Base-by-base conservation (phyloP, 2,329 filamentous ascomycete species). In the Sarocladium strictum region DNA sequence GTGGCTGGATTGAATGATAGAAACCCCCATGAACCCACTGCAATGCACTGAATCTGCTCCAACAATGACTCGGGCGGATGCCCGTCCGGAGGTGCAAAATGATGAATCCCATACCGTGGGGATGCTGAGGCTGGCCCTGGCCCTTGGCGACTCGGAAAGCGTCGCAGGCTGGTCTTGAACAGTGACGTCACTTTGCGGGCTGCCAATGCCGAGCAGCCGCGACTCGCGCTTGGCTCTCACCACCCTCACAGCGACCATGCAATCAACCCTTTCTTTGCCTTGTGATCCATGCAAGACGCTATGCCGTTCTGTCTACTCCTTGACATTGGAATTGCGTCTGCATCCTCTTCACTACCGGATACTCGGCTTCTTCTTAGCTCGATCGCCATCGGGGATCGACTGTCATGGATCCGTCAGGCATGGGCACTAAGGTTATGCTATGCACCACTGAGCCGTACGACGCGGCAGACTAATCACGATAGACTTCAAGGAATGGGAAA, bases 301-400 rank as follows among this genome's bases (percentile, higher is more conserved):
- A 38, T 6, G 38, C 38, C n/a, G n/a, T n/a, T n/a, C n/a, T n/a
- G n/a, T n/a, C n/a, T 17, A 21, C 10, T 14, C 23, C 24, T 15
- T 47, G 43, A 27, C 43, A 15, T 29, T 47, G 9, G 24, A 47
- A 47, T 11, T 24, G 35, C 9, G 35, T 3, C 43, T 15, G 23
- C 12, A 47, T 47, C 43, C 43, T 27, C 24, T n/a, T 23, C 29
- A n/a, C n/a, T 12, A 27, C 12, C 43, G 43, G 43, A 11, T 47
- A 47, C 43, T 47, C 43, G 43, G 43, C 43, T 47, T 47, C 43
- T 26, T 10, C 7, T 27, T 47, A 47, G 43, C 43, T 27, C 43
- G 23, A 47, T 47, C 43, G 43, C 17, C 21, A 27, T 47, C 14
- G 43, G 10, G 9, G 43, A 47, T 27, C 43, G 43, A 38, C n/a